Evolutionary conservation across 2,329 filamentous ascomycete species (phyloP).

Genomic region (Stachybotrys echinatus): DNA sequence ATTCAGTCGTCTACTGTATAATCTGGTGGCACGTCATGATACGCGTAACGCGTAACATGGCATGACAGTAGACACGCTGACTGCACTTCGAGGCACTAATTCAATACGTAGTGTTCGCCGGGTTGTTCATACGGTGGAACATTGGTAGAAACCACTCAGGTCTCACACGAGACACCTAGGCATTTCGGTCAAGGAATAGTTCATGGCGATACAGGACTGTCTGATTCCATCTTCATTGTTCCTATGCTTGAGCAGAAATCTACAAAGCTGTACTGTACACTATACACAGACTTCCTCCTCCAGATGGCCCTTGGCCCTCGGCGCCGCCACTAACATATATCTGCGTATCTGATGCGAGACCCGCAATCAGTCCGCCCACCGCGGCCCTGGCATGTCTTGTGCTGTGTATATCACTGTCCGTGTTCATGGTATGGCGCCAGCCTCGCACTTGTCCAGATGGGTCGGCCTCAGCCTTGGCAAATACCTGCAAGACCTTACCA

Average conservation of each 20-base stretch:
- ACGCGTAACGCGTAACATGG: too few relatives aligned
- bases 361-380: constrained; percentile 5
- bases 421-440: constrained; percentile 5
- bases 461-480: constrained; percentile 6
- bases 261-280: constrained; percentile 1
- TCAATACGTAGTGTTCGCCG: too few relatives aligned
- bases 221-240: neutral
- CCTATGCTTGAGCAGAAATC: neutral
- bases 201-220: too few relatives aligned
- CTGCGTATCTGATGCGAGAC: constrained; percentile 3
- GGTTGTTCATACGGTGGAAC: too few relatives aligned
- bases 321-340: constrained; percentile 6
- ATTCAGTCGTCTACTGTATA: too few relatives aligned
- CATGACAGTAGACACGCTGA: too few relatives aligned
- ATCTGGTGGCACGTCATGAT: too few relatives aligned
- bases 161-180: too few relatives aligned
- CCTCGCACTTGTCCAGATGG: constrained; percentile 3
- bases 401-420: constrained; percentile 7
- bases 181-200: too few relatives aligned
- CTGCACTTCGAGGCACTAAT: too few relatives aligned
- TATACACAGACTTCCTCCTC: constrained; percentile 5
- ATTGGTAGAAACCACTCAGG: too few relatives aligned
- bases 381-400: constrained; percentile 6
- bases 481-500: constrained; percentile 5
- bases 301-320: constrained; percentile 5